These are phyloP conservation scores for Pyrus betulifolia DNA, from an alignment of 306 rosid species.

Conservation along the genomic window DNA sequence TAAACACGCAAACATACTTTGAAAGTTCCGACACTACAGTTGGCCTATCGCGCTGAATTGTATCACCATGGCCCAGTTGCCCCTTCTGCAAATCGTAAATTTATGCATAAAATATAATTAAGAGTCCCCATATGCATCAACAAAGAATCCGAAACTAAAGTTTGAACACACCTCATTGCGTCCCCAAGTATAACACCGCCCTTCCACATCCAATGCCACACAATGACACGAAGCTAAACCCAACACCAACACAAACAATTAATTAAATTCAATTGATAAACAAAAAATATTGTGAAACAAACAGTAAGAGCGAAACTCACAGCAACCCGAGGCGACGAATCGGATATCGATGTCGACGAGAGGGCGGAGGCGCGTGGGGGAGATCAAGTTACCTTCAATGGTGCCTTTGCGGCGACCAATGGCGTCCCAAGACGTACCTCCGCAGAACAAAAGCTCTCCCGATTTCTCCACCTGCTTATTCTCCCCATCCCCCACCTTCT, in stretches of 20 bases:
- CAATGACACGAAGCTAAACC: conserved; percentile 87
- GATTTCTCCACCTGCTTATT: conserved; percentile 32
- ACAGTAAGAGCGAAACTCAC: conserved; percentile 25
- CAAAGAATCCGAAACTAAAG: conserved; percentile 4
- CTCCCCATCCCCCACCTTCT: conserved; percentile 43
- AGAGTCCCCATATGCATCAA: background rate
- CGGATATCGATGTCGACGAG: conserved; percentile 71
- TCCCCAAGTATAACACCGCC: conserved; percentile 98
- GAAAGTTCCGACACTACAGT: conserved; percentile 91
- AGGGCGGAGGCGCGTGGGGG: conserved; percentile 89
- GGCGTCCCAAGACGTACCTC: conserved; percentile 81
- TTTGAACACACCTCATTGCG: conserved; percentile 70
- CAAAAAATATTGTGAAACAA: background rate
- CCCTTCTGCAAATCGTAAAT: conserved; percentile 64
- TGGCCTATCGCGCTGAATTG: conserved; percentile 90
- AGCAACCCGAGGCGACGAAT: conserved; percentile 72
- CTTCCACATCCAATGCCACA: conserved; percentile 89
- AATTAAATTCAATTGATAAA: background rate
- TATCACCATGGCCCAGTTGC: conserved; percentile 95
- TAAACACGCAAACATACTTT: conserved; percentile 47
- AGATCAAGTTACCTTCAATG: conserved; percentile 63
- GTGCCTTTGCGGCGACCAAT: conserved; percentile 75
- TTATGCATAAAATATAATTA: conserved; percentile 8
- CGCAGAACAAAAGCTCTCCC: conserved; percentile 93
- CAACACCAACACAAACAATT: conserved; percentile 12